Conservation (phyloP, 768 basidiomycete species). For the Termitomyces sp. region DNA sequence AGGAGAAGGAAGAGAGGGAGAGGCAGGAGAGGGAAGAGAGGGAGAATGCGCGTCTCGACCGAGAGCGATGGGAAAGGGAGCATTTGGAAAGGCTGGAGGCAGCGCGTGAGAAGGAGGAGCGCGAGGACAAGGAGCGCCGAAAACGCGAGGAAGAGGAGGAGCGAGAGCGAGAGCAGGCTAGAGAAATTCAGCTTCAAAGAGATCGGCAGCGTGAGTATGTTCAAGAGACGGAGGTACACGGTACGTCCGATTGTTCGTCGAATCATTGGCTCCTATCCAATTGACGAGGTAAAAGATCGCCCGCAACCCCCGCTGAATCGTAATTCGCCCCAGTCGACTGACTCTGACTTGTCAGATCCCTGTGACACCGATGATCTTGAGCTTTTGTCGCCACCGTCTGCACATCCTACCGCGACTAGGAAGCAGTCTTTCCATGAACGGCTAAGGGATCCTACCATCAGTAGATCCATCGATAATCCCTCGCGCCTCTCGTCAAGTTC, state of each 20-base stretch:
- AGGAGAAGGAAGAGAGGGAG: no score
- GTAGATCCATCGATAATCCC: slow-evolving; percentile 13
- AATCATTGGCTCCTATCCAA: not conserved
- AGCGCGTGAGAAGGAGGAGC: not conserved
- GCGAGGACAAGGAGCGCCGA: not conserved
- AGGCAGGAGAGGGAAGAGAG: no score
- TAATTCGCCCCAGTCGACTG: slow-evolving; percentile 1
- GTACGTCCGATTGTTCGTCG: not conserved
- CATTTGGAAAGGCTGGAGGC: no score
- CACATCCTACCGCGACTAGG: slow-evolving; percentile 17
- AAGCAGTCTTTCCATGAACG: slow-evolving; percentile 1
- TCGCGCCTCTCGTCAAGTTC: slow-evolving; percentile 19
- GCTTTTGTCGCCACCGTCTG: slow-evolving; percentile 17
- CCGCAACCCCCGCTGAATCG: not conserved
- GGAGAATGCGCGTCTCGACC: no score
- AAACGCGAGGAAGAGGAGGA: not conserved
- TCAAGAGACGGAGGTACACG: not conserved
- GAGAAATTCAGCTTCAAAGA: not conserved
- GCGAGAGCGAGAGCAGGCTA: not conserved
- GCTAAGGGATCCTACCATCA: slow-evolving; percentile 4
- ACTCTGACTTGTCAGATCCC: slow-evolving; percentile 5
- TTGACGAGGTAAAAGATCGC: slow-evolving; percentile 1
- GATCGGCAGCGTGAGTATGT: not conserved
- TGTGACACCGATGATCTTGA: slow-evolving; percentile 24
- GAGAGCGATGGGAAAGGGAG: no score